These are phyloP conservation scores for Phytophthora cajani DNA, from an alignment of 352 stramenopile genomes.

Conservation along the genomic window DNA sequence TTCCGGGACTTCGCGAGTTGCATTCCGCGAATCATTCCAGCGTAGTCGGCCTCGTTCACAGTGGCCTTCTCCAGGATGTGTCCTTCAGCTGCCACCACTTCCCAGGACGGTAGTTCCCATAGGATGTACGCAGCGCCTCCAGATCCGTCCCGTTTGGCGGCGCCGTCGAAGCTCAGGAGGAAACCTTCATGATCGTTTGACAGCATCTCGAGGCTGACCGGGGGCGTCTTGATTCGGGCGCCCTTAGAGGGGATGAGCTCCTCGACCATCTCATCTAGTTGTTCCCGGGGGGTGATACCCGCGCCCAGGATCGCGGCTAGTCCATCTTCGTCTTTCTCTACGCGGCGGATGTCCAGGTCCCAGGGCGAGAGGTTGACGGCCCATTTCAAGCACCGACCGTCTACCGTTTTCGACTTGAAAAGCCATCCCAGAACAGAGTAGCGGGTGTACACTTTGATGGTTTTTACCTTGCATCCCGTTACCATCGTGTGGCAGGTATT, in stretches of 20 bases:
- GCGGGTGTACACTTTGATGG: slow-evolving; percentile 6
- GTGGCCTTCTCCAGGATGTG: slow-evolving; percentile 4
- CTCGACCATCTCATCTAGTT: no score
- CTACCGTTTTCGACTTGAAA: slow-evolving; percentile 7
- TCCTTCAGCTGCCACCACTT: neutral
- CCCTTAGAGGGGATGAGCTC: no score
- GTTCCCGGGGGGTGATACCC: neutral
- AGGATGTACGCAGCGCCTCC: slow-evolving; percentile 4
- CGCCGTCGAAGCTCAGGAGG: slow-evolving; percentile 11
- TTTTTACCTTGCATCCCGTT: neutral
- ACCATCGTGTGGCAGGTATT: slow-evolving; percentile 17
- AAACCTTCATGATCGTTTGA: neutral
- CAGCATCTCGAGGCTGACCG: neutral
- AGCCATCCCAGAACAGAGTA: slow-evolving; percentile 10
- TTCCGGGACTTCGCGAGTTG: neutral
- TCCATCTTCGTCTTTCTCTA: neutral
- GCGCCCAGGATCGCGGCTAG: slow-evolving; percentile 6
- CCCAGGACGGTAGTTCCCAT: slow-evolving; percentile 2
- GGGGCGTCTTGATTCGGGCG: neutral
- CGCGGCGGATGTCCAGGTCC: no score
- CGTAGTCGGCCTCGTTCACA: slow-evolving; percentile 9
- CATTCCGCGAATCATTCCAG: slow-evolving; percentile 1
- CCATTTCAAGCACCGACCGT: neutral
- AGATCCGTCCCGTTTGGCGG: slow-evolving; percentile 2
- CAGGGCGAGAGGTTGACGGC: no score